Evolutionary conservation across 2,329 filamentous ascomycete species (phyloP), one percentile per base, ranked within the genome.

Genomic region (Venturia asperata): DNA sequence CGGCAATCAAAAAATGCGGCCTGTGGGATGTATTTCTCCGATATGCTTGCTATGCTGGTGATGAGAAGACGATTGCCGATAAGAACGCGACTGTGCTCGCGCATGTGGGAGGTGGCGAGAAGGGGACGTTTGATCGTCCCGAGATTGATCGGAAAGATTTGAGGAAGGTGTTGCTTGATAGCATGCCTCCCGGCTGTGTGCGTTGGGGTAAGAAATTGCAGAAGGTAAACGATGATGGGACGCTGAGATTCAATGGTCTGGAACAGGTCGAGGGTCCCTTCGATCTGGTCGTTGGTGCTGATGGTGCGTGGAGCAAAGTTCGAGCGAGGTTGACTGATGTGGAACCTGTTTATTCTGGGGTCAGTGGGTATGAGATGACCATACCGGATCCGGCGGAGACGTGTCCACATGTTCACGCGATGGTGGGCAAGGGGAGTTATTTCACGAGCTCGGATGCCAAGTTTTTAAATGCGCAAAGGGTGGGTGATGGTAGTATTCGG

Each of bases 401-500:
- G 9, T 78, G 79, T 0, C 80, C 80, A 0, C 76, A 77, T 61
- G 70, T 84, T 0, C 70, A 74, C 67, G 73, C 77, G 62, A 70
- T 78, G 5, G 77, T 83, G 58, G 82, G 83, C 61, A 72, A 77
- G 5, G 82, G 82, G 15, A 80, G 73, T 67, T 39, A 79, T 17
- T 83, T 83, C 68, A 75, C 75, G 3, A 74, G 76, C 65, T 72
- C 71, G 15, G 77, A 81, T 30, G 78, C 78, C 10, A 65, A 65
- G 1, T 68, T 70, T 2, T 65, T 84, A 13, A 68, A 72, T 3
- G 70, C 72, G 19, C 81, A 83, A 71, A 77, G 79, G 65, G 74
- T 78, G 68, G 83, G 83, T 41, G 78, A 84, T 65, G 80, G 79
- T 10, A 80, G 77, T 67, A 69, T 85, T 37, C 73, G 73, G 64